These are phyloP conservation scores for Arachis stenosperma DNA, from an alignment of 306 rosid genomes.

Conservation along the genomic window DNA sequence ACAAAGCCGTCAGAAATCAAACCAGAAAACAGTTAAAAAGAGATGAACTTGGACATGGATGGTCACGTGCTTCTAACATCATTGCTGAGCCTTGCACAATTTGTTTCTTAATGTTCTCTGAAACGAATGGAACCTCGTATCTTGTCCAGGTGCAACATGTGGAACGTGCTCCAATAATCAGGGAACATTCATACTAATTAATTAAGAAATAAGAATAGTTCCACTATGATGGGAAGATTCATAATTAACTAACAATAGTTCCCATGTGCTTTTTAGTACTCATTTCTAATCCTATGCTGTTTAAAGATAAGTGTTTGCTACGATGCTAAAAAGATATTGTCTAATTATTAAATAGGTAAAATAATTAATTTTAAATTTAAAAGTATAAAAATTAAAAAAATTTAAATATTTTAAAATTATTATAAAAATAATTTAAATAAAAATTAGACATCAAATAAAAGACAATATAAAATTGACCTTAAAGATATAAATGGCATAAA, in stretches of 20 bases:
- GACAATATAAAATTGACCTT: too few species aligned
- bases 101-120: background rate
- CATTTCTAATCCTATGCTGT: background rate
- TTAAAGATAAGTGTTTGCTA: background rate
- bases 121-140: background rate
- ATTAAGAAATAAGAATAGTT: background rate
- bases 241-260: conserved; percentile 3
- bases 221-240: conserved; percentile 38
- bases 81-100: background rate
- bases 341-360: too few species aligned
- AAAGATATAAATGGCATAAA: too few species aligned
- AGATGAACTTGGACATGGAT: background rate
- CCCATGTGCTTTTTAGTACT: background rate
- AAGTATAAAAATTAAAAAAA: too few species aligned
- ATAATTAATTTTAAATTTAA: too few species aligned
- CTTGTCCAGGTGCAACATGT: conserved; percentile 16
- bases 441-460: too few species aligned
- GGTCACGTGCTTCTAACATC: conserved; percentile 1
- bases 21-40: background rate
- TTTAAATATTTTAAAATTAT: too few species aligned
- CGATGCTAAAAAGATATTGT: too few species aligned
- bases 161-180: conserved; percentile 22
- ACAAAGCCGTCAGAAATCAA: conserved; percentile 19
- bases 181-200: conserved; percentile 38
- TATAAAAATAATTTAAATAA: too few species aligned